These are phyloP conservation scores for Cunninghamia lanceolata DNA, from an alignment of 75 land plant species.

Conservation along the genomic window DNA sequence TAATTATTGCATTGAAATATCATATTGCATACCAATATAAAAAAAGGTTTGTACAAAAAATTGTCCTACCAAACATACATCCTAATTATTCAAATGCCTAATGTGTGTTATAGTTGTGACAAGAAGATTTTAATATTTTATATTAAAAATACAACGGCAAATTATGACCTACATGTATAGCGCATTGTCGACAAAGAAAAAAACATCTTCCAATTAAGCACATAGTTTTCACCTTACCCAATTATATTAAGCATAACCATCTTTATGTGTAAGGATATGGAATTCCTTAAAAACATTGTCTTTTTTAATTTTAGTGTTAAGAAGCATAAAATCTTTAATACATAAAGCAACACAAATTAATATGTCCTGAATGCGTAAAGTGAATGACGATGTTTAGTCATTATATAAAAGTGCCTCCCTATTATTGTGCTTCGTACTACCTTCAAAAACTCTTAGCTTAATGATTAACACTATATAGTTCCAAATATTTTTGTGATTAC, in stretches of 20 bases:
- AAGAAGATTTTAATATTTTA: neutral
- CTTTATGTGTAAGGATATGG: neutral
- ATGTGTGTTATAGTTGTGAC: neutral
- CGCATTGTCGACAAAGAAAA: neutral
- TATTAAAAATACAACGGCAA: neutral
- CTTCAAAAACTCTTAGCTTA: neutral
- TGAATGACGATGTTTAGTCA: neutral
- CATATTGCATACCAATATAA: neutral
- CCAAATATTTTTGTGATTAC: too few relatives aligned
- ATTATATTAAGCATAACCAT: neutral
- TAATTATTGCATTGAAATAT: conserved; percentile 1
- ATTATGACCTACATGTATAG: neutral
- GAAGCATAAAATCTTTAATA: neutral
- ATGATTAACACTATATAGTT: too few relatives aligned
- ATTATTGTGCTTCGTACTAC: neutral
- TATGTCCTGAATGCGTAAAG: neutral
- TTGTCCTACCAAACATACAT: neutral
- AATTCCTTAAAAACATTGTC: too few relatives aligned
- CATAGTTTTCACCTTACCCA: too few relatives aligned
- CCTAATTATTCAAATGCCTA: neutral
- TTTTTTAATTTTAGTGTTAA: too few relatives aligned
- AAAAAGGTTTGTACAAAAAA: neutral
- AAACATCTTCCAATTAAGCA: too few relatives aligned
- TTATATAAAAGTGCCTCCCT: neutral
- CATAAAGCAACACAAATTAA: too few relatives aligned